These are phyloP conservation scores for Exobasidium cylindrosporum DNA, from an alignment of 1,284 basidiomycete genomes.

Conservation along the genomic window DNA sequence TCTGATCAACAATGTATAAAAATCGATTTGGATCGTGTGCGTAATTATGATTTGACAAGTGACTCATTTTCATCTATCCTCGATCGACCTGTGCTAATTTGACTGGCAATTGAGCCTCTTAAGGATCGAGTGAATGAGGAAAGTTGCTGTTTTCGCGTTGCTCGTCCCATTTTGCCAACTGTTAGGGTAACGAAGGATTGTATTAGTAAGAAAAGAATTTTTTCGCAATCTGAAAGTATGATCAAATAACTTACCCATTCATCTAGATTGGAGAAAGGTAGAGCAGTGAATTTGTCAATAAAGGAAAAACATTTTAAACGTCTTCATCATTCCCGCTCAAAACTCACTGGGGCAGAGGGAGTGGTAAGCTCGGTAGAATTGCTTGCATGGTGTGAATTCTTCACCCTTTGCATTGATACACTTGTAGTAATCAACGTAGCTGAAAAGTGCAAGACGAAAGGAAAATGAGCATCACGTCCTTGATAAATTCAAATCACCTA, in stretches of 20 bases:
- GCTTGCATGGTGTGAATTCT: conserved; percentile 95
- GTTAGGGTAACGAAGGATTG: conserved; percentile 10
- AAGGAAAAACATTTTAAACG: background rate
- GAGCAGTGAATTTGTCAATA: background rate
- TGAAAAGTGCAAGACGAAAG: conserved; percentile 17
- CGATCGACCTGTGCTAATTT: too few species aligned
- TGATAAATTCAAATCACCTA: conserved; percentile 2
- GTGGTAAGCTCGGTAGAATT: conserved; percentile 95
- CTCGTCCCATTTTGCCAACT: conserved; percentile 55
- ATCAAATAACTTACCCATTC: conserved; percentile 55
- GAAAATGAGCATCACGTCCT: background rate
- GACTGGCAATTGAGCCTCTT: too few species aligned
- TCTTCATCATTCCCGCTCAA: background rate
- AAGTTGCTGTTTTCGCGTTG: conserved; percentile 51
- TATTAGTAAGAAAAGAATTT: background rate
- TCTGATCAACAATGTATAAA: too few species aligned
- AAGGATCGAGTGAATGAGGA: conserved; percentile 52
- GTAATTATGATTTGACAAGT: too few species aligned
- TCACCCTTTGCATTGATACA: conserved; percentile 96
- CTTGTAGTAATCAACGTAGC: conserved; percentile 78
- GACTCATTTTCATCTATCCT: too few species aligned
- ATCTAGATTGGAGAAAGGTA: conserved; percentile 18
- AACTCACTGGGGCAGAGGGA: conserved; percentile 94
- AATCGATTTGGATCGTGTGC: too few species aligned
- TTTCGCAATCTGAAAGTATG: conserved; percentile 8